Conservation (phyloP, 148 eudicot species). For the Camellia granthamiana region DNA sequence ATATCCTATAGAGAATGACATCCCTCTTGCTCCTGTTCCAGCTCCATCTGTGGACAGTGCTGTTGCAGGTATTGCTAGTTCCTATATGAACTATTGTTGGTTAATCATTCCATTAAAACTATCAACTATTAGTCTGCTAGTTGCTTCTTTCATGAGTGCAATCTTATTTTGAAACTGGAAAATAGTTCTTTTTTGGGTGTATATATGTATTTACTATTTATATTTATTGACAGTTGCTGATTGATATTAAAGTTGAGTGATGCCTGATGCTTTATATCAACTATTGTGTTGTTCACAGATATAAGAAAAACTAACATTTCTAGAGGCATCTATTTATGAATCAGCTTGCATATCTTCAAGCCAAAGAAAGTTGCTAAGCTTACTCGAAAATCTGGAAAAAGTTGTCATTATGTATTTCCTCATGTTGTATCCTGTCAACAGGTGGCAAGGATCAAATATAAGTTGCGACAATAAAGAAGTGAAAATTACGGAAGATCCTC, state of each 20-base stretch:
- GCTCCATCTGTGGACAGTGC: slow-evolving; percentile 33
- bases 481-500: background rate
- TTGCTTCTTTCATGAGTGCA: background rate
- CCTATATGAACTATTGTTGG: background rate
- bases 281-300: background rate
- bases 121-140: background rate
- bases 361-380: too few species aligned
- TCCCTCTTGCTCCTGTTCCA: slow-evolving; percentile 67
- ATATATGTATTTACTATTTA: background rate
- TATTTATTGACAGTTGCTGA: background rate
- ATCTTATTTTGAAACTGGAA: background rate
- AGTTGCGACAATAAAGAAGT: background rate
- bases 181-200: background rate
- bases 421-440: background rate
- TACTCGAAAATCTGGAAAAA: too few species aligned
- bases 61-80: slow-evolving; percentile 42
- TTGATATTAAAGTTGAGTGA: background rate
- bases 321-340: too few species aligned
- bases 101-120: background rate
- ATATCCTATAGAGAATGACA: slow-evolving; percentile 41
- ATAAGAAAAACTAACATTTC: background rate
- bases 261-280: background rate
- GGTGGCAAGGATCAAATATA: background rate
- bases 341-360: too few species aligned
- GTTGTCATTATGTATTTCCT: too few species aligned